phyloP scores from a whole-genome alignment of 164 flowering plant species.

The Macadamia tetraphylla region DNA sequence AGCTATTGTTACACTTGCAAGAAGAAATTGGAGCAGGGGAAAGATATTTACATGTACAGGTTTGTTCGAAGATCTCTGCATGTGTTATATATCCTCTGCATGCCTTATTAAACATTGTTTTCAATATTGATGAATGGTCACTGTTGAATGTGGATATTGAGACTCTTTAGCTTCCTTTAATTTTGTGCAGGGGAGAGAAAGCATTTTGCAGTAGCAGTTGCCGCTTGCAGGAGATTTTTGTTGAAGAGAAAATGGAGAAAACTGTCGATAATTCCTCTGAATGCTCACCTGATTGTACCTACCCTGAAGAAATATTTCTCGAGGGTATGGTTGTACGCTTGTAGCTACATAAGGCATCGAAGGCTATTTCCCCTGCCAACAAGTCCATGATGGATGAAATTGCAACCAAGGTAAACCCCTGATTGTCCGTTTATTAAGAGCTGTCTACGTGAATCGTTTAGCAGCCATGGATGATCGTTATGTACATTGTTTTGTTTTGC shows the following conservation, averaged over 20 bases:
- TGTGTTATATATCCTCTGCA: neutral
- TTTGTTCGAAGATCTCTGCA: neutral
- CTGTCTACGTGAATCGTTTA: slow-evolving; percentile 26
- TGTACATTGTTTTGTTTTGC: slow-evolving; percentile 5
- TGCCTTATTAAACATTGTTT: neutral
- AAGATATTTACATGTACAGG: slow-evolving; percentile 46
- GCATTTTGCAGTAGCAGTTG: slow-evolving; percentile 64
- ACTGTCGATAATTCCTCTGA: slow-evolving; percentile 10
- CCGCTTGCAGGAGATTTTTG: slow-evolving; percentile 41
- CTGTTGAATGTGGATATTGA: neutral
- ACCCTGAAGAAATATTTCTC: slow-evolving; percentile 7
- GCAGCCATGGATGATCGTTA: slow-evolving; percentile 40
- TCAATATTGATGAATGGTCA: neutral
- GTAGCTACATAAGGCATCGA: slow-evolving; percentile 4
- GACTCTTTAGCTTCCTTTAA: neutral
- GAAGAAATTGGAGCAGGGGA: slow-evolving; percentile 25
- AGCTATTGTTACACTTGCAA: slow-evolving; percentile 43
- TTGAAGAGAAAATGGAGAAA: slow-evolving; percentile 38
- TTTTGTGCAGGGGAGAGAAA: slow-evolving; percentile 45
- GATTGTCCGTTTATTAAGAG: slow-evolving; percentile 33
- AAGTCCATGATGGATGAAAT: slow-evolving; percentile 16
- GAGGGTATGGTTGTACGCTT: slow-evolving; percentile 12
- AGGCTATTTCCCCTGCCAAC: neutral
- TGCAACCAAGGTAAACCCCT: slow-evolving; percentile 1
- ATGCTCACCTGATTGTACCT: neutral